Evolutionary conservation across 2,329 filamentous ascomycete genomes (phyloP).

Genomic region (Fusarium pseudonygamai): DNA sequence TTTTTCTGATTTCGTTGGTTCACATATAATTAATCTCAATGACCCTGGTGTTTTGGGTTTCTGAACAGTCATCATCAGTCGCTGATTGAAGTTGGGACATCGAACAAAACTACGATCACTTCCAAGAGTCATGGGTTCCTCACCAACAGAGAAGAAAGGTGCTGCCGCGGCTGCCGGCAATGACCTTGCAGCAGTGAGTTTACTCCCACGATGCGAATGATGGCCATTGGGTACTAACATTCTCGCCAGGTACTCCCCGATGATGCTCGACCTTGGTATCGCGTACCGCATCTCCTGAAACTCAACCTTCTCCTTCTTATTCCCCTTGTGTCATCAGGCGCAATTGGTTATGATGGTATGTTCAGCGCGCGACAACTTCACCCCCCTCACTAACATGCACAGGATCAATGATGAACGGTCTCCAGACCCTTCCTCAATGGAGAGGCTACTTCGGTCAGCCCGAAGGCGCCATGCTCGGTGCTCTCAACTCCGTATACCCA

Average conservation of each 20-base stretch:
- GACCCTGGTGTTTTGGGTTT: not conserved
- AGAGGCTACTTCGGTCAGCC: slow-evolving; percentile 53
- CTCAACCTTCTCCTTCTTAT: slow-evolving; percentile 57
- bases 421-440: slow-evolving; percentile 55
- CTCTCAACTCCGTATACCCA: slow-evolving; percentile 51
- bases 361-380: fast-evolving
- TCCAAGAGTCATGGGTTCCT: not conserved
- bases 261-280: slow-evolving; percentile 54
- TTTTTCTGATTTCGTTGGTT: not conserved
- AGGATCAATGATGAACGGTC: slow-evolving; percentile 56
- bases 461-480: slow-evolving; percentile 48
- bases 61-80: not conserved
- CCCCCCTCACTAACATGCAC: not conserved
- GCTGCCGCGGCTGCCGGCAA: slow-evolving; percentile 18
- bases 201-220: fast-evolving
- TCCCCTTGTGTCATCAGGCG: slow-evolving; percentile 54
- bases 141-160: slow-evolving; percentile 12
- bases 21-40: not conserved
- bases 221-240: not conserved
- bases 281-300: slow-evolving; percentile 52
- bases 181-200: slow-evolving; percentile 31
- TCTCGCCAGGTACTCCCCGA: slow-evolving; percentile 50
- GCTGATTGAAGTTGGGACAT: not conserved
- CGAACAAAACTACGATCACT: not conserved
- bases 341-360: slow-evolving; percentile 56